Evolutionary conservation across 495 filamentous ascomycete genomes (phyloP).

Genomic region (Penicillium pancosmium): DNA sequence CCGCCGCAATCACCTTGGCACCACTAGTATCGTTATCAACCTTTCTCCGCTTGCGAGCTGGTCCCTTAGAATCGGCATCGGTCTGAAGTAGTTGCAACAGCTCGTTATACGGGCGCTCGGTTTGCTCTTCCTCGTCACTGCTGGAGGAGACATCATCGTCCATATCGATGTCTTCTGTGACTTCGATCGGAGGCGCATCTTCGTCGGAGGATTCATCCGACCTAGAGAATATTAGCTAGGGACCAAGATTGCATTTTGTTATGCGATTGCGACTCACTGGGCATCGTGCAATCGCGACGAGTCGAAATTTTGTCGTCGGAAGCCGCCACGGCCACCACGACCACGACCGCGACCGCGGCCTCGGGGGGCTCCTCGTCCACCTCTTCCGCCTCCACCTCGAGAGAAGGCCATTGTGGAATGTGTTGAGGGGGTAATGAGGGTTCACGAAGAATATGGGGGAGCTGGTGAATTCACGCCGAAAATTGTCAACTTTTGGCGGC

Average conservation of each 20-base stretch:
- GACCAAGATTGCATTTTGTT: neutral
- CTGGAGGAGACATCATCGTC: slow-evolving; percentile 46
- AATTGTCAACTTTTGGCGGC: slow-evolving; percentile 1
- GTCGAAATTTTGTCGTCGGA: slow-evolving; percentile 34
- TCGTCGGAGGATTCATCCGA: slow-evolving; percentile 39
- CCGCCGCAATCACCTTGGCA: slow-evolving; percentile 20
- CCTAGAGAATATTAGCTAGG: slow-evolving; percentile 29
- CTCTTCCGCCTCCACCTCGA: slow-evolving; percentile 26
- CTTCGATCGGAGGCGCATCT: slow-evolving; percentile 29
- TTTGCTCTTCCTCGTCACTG: slow-evolving; percentile 48
- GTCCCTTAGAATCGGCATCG: slow-evolving; percentile 51
- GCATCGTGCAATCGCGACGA: slow-evolving; percentile 45
- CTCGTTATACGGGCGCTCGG: slow-evolving; percentile 60
- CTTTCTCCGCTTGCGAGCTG: slow-evolving; percentile 70
- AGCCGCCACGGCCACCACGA: slow-evolving; percentile 26
- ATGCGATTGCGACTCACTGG: slow-evolving; percentile 31
- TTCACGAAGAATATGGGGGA: neutral
- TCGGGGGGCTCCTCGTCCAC: slow-evolving; percentile 7
- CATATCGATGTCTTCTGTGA: slow-evolving; percentile 30
- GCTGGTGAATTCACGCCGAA: neutral
- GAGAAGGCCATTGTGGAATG: slow-evolving; percentile 24
- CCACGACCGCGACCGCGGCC: slow-evolving; percentile 20
- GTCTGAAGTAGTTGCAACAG: slow-evolving; percentile 64
- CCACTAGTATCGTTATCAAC: slow-evolving; percentile 43
- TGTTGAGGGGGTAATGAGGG: neutral